Percentiles rank a stretch among this genome's conserved stretches.
Conservation (phyloP, 495 filamentous ascomycete genomes). For the Trichoderma gamsii region DNA sequence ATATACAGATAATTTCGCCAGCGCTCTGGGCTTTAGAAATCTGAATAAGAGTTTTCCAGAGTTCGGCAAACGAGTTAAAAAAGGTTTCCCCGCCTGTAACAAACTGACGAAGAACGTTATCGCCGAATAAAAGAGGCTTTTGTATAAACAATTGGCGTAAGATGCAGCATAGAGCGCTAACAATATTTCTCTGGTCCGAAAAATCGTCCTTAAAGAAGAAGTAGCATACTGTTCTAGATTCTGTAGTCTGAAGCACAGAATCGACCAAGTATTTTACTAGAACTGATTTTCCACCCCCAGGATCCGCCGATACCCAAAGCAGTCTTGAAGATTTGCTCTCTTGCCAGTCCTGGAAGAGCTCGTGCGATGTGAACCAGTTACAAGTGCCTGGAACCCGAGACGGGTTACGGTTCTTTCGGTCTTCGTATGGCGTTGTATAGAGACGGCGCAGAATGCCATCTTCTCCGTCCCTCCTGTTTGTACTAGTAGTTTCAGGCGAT, state of each 20-base stretch:
- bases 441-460: background rate
- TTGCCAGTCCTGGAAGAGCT: background rate
- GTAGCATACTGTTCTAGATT: background rate
- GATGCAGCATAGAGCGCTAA: background rate
- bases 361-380: background rate
- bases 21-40: background rate
- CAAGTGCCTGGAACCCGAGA: background rate
- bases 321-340: background rate
- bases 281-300: constrained; percentile 44
- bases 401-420: background rate
- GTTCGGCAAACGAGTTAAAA: background rate
- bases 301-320: constrained; percentile 43
- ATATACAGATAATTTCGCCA: background rate
- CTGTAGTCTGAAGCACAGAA: background rate
- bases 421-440: background rate
- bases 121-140: background rate
- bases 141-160: background rate
- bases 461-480: background rate
- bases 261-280: constrained; percentile 34
- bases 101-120: background rate
- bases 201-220: background rate
- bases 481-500: no score
- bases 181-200: background rate
- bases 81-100: background rate
- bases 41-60: background rate